Percentiles rank a stretch among this genome's conserved stretches.
Conservation (phyloP, 2,329 filamentous ascomycete species). For the Pseudopyrenochaeta lycopersici region DNA sequence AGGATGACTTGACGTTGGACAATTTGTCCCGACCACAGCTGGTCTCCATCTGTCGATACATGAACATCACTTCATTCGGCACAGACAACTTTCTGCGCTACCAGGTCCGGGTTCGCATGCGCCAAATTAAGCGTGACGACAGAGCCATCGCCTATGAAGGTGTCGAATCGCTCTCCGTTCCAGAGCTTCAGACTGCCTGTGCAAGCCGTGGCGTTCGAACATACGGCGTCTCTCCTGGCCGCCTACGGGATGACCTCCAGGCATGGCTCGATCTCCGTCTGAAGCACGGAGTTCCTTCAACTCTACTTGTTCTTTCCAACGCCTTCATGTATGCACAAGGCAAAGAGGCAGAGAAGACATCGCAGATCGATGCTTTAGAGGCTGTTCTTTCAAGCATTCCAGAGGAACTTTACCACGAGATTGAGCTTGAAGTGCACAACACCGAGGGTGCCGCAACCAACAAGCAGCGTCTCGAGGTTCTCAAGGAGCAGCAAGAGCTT, state of each 20-base stretch:
- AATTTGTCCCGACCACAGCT: slow-evolving; percentile 95
- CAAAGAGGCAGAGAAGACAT: slow-evolving; percentile 82
- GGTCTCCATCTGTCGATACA: slow-evolving; percentile 97
- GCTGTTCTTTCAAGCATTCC: slow-evolving; percentile 94
- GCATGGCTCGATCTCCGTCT: slow-evolving; percentile 95
- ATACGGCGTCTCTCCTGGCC: slow-evolving; percentile 86
- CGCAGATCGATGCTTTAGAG: slow-evolving; percentile 91
- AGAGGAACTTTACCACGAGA: slow-evolving; percentile 99
- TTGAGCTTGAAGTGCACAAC: slow-evolving; percentile 96
- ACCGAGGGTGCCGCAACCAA: slow-evolving; percentile 97
- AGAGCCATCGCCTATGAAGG: slow-evolving; percentile 93
- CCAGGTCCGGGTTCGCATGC: slow-evolving; percentile 96
- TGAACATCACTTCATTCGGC: slow-evolving; percentile 96
- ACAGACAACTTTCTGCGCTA: slow-evolving; percentile 98
- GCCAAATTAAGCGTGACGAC: slow-evolving; percentile 98
- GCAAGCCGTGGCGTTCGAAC: slow-evolving; percentile 92
- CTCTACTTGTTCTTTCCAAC: slow-evolving; percentile 92
- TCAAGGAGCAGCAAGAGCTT: slow-evolving; percentile 97
- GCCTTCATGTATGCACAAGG: slow-evolving; percentile 96
- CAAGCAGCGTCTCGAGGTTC: slow-evolving; percentile 96
- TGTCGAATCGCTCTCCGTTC: slow-evolving; percentile 89
- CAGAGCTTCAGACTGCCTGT: slow-evolving; percentile 90
- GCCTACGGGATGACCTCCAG: slow-evolving; percentile 87
- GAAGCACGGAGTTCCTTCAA: slow-evolving; percentile 94
- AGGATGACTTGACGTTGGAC: slow-evolving; percentile 95